Conservation (phyloP, 2,329 filamentous ascomycete genomes). For the Fusarium nisikadoi region DNA sequence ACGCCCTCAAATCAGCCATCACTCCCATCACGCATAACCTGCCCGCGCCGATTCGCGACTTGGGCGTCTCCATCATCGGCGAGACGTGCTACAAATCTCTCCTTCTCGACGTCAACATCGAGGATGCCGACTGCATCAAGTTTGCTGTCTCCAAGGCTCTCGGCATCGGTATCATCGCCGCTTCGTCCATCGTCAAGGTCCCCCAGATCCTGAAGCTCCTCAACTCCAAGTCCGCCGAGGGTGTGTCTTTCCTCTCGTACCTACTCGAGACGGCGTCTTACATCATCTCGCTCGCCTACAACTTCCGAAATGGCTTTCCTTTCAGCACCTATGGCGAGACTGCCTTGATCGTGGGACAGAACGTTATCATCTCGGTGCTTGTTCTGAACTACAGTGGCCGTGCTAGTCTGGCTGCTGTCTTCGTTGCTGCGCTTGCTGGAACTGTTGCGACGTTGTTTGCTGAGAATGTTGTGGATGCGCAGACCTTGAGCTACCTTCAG, state of each 20-base stretch:
- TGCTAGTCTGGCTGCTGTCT: conserved; percentile 74
- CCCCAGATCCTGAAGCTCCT: conserved; percentile 96
- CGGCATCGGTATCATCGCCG: conserved; percentile 91
- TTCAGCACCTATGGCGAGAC: conserved; percentile 98
- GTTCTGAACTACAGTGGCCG: conserved; percentile 86
- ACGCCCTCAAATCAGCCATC: conserved; percentile 68
- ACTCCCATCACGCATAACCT: conserved; percentile 78
- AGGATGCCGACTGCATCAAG: conserved; percentile 82
- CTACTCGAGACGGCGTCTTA: conserved; percentile 90
- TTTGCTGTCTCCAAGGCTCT: conserved; percentile 92
- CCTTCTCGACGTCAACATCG: conserved; percentile 84
- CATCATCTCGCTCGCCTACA: conserved; percentile 92
- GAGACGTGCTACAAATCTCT: conserved; percentile 85
- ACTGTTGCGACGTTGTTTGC: conserved; percentile 77
- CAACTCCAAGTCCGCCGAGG: conserved; percentile 80
- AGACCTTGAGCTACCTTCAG: conserved; percentile 79
- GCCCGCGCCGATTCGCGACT: conserved; percentile 77
- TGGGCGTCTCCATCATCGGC: conserved; percentile 83
- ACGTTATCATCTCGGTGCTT: conserved; percentile 86
- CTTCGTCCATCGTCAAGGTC: conserved; percentile 92
- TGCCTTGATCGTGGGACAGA: conserved; percentile 89
- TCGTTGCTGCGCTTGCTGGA: conserved; percentile 80
- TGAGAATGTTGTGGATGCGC: conserved; percentile 70
- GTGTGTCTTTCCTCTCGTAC: conserved; percentile 90
- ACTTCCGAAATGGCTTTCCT: conserved; percentile 88